phyloP scores from a whole-genome alignment of 2,329 filamentous ascomycete species.

The Trichoderma gracile region DNA sequence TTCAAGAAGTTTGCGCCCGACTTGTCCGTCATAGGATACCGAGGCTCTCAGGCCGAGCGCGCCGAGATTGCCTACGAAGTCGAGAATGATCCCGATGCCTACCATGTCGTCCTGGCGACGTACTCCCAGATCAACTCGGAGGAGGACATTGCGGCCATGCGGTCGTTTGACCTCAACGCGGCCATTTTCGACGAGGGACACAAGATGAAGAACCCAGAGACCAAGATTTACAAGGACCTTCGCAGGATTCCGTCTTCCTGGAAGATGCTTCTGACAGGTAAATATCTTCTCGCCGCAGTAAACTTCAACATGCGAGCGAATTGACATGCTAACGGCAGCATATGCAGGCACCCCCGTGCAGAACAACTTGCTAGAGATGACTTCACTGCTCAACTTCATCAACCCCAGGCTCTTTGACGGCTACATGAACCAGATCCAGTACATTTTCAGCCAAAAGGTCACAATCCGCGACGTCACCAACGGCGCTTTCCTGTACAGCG shows the following conservation, averaged over 20 bases:
- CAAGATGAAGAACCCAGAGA: slow-evolving; percentile 84
- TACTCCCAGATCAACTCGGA: slow-evolving; percentile 59
- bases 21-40: slow-evolving; percentile 70
- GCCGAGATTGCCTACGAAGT: slow-evolving; percentile 65
- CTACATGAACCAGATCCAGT: slow-evolving; percentile 75
- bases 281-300: background rate
- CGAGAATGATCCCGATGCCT: slow-evolving; percentile 63
- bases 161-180: slow-evolving; percentile 50
- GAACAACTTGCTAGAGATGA: slow-evolving; percentile 91
- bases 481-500: slow-evolving; percentile 79
- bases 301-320: no score
- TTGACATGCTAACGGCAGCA: slow-evolving; percentile 9
- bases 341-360: slow-evolving; percentile 79
- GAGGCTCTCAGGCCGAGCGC: slow-evolving; percentile 66
- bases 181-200: slow-evolving; percentile 93
- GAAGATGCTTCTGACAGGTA: slow-evolving; percentile 69
- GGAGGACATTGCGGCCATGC: slow-evolving; percentile 54
- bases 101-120: slow-evolving; percentile 62
- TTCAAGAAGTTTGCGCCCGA: slow-evolving; percentile 83
- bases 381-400: slow-evolving; percentile 89
- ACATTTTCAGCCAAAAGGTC: slow-evolving; percentile 89
- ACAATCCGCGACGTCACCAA: slow-evolving; percentile 78
- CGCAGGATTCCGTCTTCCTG: slow-evolving; percentile 77
- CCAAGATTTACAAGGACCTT: slow-evolving; percentile 77
- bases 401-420: slow-evolving; percentile 80